Base-by-base conservation (phyloP, 1,284 basidiomycete genomes). In the Apiotrichum mycotoxinovorans region DNA sequence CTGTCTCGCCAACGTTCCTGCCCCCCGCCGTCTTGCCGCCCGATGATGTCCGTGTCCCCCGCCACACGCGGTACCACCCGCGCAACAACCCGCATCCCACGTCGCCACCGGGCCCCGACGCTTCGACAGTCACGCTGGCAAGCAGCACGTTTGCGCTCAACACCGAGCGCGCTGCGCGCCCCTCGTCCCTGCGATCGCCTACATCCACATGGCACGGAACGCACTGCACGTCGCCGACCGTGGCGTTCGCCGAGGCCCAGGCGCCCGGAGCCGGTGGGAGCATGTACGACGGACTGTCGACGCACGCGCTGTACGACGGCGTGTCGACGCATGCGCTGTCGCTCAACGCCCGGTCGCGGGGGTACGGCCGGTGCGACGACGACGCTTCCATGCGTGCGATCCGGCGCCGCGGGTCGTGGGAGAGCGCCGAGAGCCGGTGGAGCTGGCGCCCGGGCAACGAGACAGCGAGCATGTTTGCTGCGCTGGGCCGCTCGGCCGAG, bases 71-170 rank as follows among this genome's bases (percentile, higher is more conserved):
- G 9, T 91, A 92, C 60, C 93, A 98, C 76, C 95, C 94, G 3
- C 84, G 90, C 51, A 91, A 97, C 77, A 98, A 98, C 73, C 94
- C 94, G 3, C 85, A 88, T 22, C 95, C 95, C 17, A 87, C 87
- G 8, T 90, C 88, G 2, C 87, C 90, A 12, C 94, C 94, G 0
- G 80, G 85, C 25, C 91, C 95, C 71, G 93, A 98, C 70, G 94
- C 94, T 0, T 93, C 89, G 4, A 80, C 94, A 50, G 80, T 97
- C 45, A 98, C 94, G 0, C 84, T 98, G 14, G 94, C 94, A 4
- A 93, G 90, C 15, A 94, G 90, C 4, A 91, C 90, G 1, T 94
- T 89, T 72, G 91, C 84, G 0, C 79, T 86, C 49, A 84, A 85
- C 75, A 78, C 38, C 74, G 83, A 65, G 56, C 52, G 45, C 25